These are phyloP conservation scores for Mycena floridula DNA, from an alignment of 768 basidiomycete genomes.

Conservation along the genomic window DNA sequence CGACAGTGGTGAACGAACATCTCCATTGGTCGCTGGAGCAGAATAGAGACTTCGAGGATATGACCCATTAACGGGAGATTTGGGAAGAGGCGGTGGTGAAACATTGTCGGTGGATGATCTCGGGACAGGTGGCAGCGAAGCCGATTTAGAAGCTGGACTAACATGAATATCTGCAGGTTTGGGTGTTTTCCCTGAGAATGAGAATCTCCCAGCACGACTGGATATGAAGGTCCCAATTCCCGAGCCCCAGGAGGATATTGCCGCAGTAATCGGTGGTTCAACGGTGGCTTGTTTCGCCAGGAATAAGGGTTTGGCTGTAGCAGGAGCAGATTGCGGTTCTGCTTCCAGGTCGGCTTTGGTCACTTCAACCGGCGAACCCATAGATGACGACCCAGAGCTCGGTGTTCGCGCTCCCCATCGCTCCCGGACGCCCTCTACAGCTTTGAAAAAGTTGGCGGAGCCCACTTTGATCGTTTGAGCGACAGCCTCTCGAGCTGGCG, in stretches of 20 bases:
- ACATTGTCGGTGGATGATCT: conserved; percentile 1
- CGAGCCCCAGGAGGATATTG: conserved; percentile 3
- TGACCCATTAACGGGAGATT: too few species aligned
- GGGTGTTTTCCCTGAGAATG: conserved; percentile 3
- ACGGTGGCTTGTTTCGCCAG: background rate
- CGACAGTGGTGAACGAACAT: too few species aligned
- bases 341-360: conserved; percentile 6
- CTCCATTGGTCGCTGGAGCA: too few species aligned
- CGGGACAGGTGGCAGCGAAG: conserved; percentile 11
- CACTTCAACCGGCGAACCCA: conserved; percentile 3
- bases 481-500: conserved; percentile 86
- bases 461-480: conserved; percentile 68
- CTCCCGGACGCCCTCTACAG: conserved; percentile 82
- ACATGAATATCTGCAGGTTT: conserved; percentile 16
- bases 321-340: background rate
- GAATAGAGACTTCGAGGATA: too few species aligned
- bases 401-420: conserved; percentile 37
- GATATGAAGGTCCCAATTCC: conserved; percentile 7
- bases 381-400: background rate
- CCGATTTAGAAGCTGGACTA: conserved; percentile 13
- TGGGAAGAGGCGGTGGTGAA: too few species aligned
- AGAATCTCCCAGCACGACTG: conserved; percentile 6
- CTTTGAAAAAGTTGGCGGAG: conserved; percentile 80
- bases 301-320: background rate
- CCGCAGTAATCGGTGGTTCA: background rate